Evolutionary conservation across 352 stramenopile genomes (phyloP).

Genomic region (Phytophthora hibernalis): DNA sequence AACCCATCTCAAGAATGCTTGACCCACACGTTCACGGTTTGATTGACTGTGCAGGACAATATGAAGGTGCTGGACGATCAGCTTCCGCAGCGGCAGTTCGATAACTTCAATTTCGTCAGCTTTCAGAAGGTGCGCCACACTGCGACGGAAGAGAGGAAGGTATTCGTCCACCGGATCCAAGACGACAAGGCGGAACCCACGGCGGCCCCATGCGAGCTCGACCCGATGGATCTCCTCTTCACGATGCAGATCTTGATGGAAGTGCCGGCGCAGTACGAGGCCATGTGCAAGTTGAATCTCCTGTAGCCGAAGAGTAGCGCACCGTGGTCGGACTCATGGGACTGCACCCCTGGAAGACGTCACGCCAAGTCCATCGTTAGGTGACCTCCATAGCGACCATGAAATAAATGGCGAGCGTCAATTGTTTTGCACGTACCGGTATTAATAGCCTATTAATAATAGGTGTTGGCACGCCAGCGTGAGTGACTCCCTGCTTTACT

Average conservation of each 20-base stretch:
- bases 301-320: constrained; percentile 17
- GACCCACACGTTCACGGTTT: constrained; percentile 5
- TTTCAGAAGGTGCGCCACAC: constrained; percentile 74
- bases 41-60: constrained; percentile 53
- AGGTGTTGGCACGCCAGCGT: constrained; percentile 26
- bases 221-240: constrained; percentile 43
- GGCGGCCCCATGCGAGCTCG: constrained; percentile 25
- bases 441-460: no score
- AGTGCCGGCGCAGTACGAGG: constrained; percentile 46
- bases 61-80: constrained; percentile 82
- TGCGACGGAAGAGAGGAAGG: constrained; percentile 45
- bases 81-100: constrained; percentile 66
- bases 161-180: constrained; percentile 30
- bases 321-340: constrained; percentile 1
- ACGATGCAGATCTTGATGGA: constrained; percentile 55
- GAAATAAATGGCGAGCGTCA: constrained; percentile 19
- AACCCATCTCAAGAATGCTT: neutral
- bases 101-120: constrained; percentile 89
- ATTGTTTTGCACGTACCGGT: constrained; percentile 10
- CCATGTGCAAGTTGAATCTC: constrained; percentile 60
- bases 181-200: constrained; percentile 25
- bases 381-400: constrained; percentile 7
- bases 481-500: constrained; percentile 4
- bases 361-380: neutral
- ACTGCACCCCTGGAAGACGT: no score